phyloP scores from a whole-genome alignment of 1,139 yeast genomes.

The Suhomyces terraborum region DNA sequence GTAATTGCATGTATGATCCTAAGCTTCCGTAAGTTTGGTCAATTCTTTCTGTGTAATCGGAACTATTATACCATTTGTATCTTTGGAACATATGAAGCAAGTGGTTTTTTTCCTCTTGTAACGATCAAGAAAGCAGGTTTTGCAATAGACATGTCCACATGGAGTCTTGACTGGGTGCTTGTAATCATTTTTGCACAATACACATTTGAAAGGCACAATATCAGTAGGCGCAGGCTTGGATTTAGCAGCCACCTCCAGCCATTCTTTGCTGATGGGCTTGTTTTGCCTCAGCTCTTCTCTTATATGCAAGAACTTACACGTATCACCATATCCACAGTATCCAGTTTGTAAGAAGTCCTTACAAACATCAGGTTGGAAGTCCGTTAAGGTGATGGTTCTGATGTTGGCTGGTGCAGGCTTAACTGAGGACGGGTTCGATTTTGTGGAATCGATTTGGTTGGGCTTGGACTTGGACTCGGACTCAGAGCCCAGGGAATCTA shows the following conservation, averaged over 20 bases:
- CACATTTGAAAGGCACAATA: constrained; percentile 62
- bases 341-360: constrained; percentile 92
- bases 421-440: constrained; percentile 8
- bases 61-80: constrained; percentile 55
- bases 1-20: background rate
- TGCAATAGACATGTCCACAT: constrained; percentile 72
- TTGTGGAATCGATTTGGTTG: background rate
- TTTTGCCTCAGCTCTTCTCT: constrained; percentile 83
- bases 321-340: constrained; percentile 95
- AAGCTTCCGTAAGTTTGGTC: constrained; percentile 3
- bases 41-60: constrained; percentile 26
- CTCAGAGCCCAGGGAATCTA: no score
- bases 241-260: constrained; percentile 52
- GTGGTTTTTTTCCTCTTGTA: constrained; percentile 45
- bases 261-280: constrained; percentile 68
- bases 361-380: constrained; percentile 93
- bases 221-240: constrained; percentile 17
- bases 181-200: constrained; percentile 61
- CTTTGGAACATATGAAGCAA: constrained; percentile 61
- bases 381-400: constrained; percentile 73
- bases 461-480: background rate
- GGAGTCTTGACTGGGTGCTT: constrained; percentile 58
- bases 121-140: constrained; percentile 57
- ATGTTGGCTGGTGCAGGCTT: constrained; percentile 51
- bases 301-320: constrained; percentile 92